phyloP scores from a whole-genome alignment of 1,284 basidiomycete genomes.

The Pisolithus thermaeus region DNA sequence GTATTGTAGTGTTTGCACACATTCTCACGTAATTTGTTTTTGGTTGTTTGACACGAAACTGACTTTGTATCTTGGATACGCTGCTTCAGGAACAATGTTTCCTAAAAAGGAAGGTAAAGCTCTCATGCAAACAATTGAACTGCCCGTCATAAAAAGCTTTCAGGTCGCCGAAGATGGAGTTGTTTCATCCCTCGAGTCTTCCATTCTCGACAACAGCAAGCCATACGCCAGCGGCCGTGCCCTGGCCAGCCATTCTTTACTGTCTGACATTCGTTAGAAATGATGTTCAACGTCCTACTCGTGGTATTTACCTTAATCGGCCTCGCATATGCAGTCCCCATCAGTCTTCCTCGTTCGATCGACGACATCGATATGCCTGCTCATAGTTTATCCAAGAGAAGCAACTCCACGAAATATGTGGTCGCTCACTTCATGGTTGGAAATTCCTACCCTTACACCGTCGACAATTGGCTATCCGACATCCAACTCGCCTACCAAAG shows the following conservation, averaged over 20 bases:
- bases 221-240: background rate
- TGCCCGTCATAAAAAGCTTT: background rate
- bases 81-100: background rate
- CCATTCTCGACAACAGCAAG: background rate
- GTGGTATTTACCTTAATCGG: background rate
- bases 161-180: background rate
- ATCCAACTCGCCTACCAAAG: constrained; percentile 50
- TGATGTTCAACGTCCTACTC: background rate
- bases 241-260: background rate
- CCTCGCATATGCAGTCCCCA: background rate
- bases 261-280: background rate
- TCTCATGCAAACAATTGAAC: background rate
- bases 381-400: constrained; percentile 8
- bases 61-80: too few relatives aligned
- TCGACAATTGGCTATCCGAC: constrained; percentile 51
- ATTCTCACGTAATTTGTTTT: too few relatives aligned
- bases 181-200: background rate
- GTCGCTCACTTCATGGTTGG: constrained; percentile 67
- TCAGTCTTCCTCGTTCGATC: background rate
- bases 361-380: background rate
- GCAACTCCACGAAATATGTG: constrained; percentile 43
- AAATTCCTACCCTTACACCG: constrained; percentile 59
- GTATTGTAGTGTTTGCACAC: too few relatives aligned
- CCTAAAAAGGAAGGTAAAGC: background rate
- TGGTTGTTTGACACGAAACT: too few relatives aligned